These are phyloP conservation scores for Podaxis sp. DNA, from an alignment of 768 basidiomycete species.

Conservation along the genomic window DNA sequence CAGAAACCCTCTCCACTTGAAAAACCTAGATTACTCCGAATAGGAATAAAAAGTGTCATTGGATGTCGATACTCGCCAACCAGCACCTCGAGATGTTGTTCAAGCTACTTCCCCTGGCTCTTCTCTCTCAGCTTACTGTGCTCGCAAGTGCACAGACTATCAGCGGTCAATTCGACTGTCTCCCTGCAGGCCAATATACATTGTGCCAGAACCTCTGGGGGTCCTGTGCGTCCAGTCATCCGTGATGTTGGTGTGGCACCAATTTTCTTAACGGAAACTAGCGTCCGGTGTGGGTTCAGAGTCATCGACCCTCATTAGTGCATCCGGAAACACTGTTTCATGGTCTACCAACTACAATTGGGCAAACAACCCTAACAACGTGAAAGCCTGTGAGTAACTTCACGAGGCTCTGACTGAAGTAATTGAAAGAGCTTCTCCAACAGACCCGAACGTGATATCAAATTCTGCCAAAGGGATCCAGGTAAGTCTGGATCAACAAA, in stretches of 20 bases:
- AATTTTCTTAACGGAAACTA: constrained; percentile 18
- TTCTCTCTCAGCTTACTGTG: background rate
- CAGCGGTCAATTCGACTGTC: constrained; percentile 4
- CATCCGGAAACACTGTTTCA: constrained; percentile 35
- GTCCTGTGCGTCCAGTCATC: constrained; percentile 22
- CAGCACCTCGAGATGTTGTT: background rate
- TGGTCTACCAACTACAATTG: constrained; percentile 54
- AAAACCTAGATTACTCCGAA: constrained; percentile 2
- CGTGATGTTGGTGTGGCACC: background rate
- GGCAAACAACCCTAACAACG: constrained; percentile 44
- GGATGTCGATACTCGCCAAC: too few relatives aligned
- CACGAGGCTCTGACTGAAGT: background rate
- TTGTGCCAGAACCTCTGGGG: constrained; percentile 62
- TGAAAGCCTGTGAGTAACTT: constrained; percentile 47
- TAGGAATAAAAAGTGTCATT: background rate
- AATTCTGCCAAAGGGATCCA: constrained; percentile 44
- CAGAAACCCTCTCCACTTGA: background rate
- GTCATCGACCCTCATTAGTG: constrained; percentile 38
- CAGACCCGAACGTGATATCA: constrained; percentile 48
- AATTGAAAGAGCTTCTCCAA: background rate
- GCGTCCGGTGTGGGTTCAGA: constrained; percentile 42
- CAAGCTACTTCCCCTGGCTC: background rate
- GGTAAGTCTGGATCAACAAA: constrained; percentile 21
- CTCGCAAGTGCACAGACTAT: constrained; percentile 7
- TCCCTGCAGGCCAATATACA: constrained; percentile 32